These are phyloP conservation scores for Trichoderma breve DNA, from an alignment of 2,329 filamentous ascomycete genomes.

Conservation along the genomic window DNA sequence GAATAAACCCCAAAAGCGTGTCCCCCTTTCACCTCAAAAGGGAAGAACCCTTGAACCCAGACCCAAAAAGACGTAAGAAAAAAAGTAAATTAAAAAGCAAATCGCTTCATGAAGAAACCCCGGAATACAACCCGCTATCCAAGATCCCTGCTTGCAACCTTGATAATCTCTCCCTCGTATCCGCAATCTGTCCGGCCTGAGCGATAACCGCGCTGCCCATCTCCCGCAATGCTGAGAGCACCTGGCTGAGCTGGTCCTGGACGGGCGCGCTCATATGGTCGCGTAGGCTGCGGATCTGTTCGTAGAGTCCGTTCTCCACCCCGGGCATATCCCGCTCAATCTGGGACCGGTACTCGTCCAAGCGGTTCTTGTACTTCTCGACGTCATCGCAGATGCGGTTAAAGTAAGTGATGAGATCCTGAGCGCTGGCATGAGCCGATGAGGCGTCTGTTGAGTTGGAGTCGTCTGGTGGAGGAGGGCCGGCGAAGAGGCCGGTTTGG, in stretches of 20 bases:
- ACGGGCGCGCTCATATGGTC: constrained; percentile 35
- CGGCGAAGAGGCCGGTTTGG: constrained; percentile 45
- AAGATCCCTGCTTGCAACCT: constrained; percentile 42
- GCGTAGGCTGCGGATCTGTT: constrained; percentile 39
- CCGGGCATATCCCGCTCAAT: constrained; percentile 49
- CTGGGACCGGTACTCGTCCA: constrained; percentile 46
- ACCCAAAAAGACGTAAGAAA: background rate
- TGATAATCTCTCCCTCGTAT: constrained; percentile 42
- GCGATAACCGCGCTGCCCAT: constrained; percentile 42
- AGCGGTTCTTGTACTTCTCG: constrained; percentile 43
- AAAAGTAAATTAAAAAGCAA: background rate
- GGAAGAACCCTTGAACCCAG: background rate
- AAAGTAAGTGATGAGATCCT: constrained; percentile 46
- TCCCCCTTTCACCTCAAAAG: background rate
- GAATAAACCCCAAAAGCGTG: background rate
- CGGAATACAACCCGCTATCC: constrained; percentile 37
- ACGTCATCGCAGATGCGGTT: constrained; percentile 45
- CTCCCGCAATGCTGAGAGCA: constrained; percentile 39
- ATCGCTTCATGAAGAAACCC: constrained; percentile 31
- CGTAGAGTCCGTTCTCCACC: constrained; percentile 47
- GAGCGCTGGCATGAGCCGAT: constrained; percentile 38
- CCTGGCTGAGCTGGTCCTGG: constrained; percentile 40
- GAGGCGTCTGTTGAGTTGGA: constrained; percentile 34
- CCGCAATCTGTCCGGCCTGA: constrained; percentile 44
- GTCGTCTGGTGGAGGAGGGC: constrained; percentile 30